Conservation (phyloP, 73 alveolate genomes). For the Uronychia setigera region DNA sequence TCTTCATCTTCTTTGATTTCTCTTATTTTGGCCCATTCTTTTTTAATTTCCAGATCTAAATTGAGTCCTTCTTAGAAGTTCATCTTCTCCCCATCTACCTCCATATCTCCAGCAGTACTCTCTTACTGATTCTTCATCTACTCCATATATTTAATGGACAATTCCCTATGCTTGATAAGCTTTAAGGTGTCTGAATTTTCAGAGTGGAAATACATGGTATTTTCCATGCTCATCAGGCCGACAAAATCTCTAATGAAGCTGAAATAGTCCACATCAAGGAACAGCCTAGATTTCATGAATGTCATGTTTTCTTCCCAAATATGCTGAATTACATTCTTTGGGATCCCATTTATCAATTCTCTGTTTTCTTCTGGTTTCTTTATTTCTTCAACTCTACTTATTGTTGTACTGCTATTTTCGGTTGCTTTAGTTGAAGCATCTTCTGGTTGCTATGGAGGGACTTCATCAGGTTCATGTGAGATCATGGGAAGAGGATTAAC, state of each 20-base stretch:
- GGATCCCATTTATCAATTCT: slow-evolving; percentile 31
- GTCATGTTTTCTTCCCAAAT: slow-evolving; percentile 63
- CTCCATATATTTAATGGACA: not conserved
- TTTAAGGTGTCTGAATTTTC: slow-evolving; percentile 11
- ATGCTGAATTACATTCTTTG: slow-evolving; percentile 24
- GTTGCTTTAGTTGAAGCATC: not conserved
- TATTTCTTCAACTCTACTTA: not conserved
- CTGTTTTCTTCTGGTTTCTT: not conserved
- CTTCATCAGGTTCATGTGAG: not conserved
- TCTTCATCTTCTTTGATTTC: slow-evolving; percentile 35
- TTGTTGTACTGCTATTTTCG: not conserved
- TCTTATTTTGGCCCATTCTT: slow-evolving; percentile 7
- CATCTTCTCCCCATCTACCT: not conserved
- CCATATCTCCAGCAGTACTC: slow-evolving; percentile 6
- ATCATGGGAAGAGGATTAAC: slow-evolving; percentile 30
- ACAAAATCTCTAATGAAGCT: slow-evolving; percentile 54
- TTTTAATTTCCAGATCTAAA: not conserved
- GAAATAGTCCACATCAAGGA: slow-evolving; percentile 61
- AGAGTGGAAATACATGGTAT: slow-evolving; percentile 25
- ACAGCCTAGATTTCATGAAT: slow-evolving; percentile 48
- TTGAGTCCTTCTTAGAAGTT: not conserved
- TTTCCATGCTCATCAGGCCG: slow-evolving; percentile 35
- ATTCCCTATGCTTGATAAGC: not conserved
- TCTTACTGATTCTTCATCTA: not conserved
- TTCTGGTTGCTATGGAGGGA: no score